Conservation (phyloP, 331 rosid genomes). For the Spiraea crenata region DNA sequence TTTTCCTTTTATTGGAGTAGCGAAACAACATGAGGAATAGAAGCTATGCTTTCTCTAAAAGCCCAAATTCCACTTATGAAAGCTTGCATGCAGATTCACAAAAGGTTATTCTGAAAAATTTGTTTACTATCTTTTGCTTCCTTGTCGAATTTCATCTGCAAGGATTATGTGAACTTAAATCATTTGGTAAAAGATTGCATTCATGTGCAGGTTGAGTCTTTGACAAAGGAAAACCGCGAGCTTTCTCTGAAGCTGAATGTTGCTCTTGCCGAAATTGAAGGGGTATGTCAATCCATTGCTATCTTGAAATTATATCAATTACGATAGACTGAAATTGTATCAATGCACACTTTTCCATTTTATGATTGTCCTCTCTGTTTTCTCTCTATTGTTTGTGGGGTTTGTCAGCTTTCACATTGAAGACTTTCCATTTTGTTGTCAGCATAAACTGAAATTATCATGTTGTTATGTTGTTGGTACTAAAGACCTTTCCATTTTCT, state of each 20-base stretch:
- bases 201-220: conserved; percentile 47
- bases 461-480: not conserved
- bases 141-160: not conserved
- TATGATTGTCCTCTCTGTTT: not conserved
- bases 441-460: too few species aligned
- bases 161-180: not conserved
- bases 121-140: not conserved
- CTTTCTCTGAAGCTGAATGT: conserved; percentile 44
- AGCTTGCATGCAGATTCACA: conserved; percentile 43
- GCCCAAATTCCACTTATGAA: conserved; percentile 28
- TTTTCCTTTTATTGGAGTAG: not conserved
- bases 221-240: conserved; percentile 40
- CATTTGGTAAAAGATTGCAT: not conserved
- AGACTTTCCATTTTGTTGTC: too few species aligned
- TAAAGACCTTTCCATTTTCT: not conserved
- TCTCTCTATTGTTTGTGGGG: not conserved
- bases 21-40: conserved; percentile 28
- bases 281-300: conserved; percentile 34
- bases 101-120: conserved; percentile 37
- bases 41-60: conserved; percentile 15
- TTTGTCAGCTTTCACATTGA: not conserved
- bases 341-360: not conserved
- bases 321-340: not conserved
- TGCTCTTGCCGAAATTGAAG: conserved; percentile 56
- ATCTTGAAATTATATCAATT: not conserved